These are phyloP conservation scores for Deuterostichococcus epilithicus DNA, from an alignment of 139 green algal species.

Conservation along the genomic window DNA sequence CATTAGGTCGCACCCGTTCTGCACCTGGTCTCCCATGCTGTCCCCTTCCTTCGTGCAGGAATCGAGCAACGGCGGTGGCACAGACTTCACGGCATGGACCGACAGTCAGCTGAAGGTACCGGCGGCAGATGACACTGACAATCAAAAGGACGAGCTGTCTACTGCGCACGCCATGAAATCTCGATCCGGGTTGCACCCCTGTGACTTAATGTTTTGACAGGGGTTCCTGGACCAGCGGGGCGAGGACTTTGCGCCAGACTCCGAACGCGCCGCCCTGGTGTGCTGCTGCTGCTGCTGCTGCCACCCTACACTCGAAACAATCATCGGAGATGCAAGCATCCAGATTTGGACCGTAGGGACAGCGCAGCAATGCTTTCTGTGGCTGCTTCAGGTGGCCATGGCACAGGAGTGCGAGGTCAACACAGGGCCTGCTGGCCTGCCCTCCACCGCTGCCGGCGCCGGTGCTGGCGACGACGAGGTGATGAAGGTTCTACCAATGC, in stretches of 20 bases:
- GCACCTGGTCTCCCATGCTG: not conserved
- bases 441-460: not conserved
- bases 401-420: constrained; percentile 64
- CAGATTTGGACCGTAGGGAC: not conserved
- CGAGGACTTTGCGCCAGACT: constrained; percentile 72
- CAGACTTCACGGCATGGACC: constrained; percentile 61
- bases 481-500: not conserved
- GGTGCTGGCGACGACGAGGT: not conserved
- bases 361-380: not conserved
- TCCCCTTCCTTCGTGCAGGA: not conserved
- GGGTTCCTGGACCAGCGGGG: constrained; percentile 70
- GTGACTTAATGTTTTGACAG: constrained; percentile 5
- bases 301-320: not conserved
- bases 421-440: constrained; percentile 47
- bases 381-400: constrained; percentile 39
- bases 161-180: too few species aligned
- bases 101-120: constrained; percentile 53
- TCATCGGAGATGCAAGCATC: not conserved
- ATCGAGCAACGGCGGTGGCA: constrained; percentile 17
- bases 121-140: not conserved
- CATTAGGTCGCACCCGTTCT: not conserved
- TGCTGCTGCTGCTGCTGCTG: not conserved
- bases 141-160: not conserved
- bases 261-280: constrained; percentile 45
- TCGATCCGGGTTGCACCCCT: not conserved